Conservation (phyloP, 2,329 filamentous ascomycete genomes). For the Berkeleyomyces rouxiae region DNA sequence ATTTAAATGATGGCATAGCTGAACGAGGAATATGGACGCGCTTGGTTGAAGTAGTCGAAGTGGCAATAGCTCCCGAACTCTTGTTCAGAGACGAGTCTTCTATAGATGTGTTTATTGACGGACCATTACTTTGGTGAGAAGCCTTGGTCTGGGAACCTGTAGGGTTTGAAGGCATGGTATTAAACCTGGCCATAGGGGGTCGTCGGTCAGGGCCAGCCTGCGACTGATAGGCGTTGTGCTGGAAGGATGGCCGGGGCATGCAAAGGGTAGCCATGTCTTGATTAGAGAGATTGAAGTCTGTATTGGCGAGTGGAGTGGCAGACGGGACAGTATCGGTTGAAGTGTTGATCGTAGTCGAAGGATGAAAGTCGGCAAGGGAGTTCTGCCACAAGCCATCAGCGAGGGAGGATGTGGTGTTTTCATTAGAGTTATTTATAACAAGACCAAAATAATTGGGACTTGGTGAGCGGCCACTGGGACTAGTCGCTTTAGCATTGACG, state of each 20-base stretch:
- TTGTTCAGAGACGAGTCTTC: not conserved
- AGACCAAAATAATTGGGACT: constrained; percentile 85
- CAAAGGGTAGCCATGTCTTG: constrained; percentile 4
- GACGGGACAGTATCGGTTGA: not conserved
- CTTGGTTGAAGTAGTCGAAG: not conserved
- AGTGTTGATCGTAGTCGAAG: not conserved
- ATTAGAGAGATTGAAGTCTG: not conserved
- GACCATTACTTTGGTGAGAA: not conserved
- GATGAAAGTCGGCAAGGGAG: not conserved
- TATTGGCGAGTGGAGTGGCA: not conserved
- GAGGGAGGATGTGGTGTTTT: constrained; percentile 32
- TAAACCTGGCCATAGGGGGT: not conserved
- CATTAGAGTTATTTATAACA: constrained; percentile 41
- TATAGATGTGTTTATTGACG: not conserved
- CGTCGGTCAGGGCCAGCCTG: not conserved
- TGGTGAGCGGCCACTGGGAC: constrained; percentile 19
- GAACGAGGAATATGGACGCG: constrained; percentile 1
- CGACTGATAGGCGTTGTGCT: constrained; percentile 4
- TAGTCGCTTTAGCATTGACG: not conserved
- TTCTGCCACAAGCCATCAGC: not conserved
- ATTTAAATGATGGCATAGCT: constrained; percentile 3
- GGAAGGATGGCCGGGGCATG: not conserved
- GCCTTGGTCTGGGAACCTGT: not conserved
- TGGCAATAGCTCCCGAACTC: not conserved
- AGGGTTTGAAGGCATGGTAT: constrained; percentile 1